These are phyloP conservation scores for Pleodorina starrii DNA, from an alignment of 139 green algal genomes.

Conservation along the genomic window DNA sequence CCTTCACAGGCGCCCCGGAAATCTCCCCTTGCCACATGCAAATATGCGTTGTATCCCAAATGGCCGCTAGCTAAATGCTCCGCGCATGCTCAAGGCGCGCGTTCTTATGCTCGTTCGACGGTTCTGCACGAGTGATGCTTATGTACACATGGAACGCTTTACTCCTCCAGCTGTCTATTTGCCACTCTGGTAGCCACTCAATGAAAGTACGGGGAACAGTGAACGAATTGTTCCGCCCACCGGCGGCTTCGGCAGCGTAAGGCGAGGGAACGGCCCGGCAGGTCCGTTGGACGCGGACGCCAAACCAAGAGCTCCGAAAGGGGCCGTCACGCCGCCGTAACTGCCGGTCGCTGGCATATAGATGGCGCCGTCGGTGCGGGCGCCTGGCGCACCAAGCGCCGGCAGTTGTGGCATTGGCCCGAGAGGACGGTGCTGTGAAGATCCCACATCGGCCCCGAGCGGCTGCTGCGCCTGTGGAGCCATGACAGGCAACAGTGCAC, in stretches of 20 bases:
- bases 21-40: background rate
- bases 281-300: background rate
- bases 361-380: background rate
- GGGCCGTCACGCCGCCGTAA: background rate
- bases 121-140: background rate
- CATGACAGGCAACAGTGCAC: background rate
- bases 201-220: conserved; percentile 6
- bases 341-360: background rate
- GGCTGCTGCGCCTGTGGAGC: background rate
- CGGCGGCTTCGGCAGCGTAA: background rate
- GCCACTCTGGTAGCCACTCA: background rate
- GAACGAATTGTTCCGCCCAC: background rate
- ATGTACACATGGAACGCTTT: too few species aligned
- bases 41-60: background rate
- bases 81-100: too few species aligned
- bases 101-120: background rate
- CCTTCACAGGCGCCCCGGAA: background rate
- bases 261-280: background rate
- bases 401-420: background rate
- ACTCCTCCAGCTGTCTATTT: too few species aligned
- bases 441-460: background rate
- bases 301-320: background rate
- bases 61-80: too few species aligned
- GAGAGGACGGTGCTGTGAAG: background rate
- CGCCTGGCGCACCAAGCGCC: background rate